Base-by-base conservation (phyloP, 164 flowering plant species). In the Berberis thunbergii region DNA sequence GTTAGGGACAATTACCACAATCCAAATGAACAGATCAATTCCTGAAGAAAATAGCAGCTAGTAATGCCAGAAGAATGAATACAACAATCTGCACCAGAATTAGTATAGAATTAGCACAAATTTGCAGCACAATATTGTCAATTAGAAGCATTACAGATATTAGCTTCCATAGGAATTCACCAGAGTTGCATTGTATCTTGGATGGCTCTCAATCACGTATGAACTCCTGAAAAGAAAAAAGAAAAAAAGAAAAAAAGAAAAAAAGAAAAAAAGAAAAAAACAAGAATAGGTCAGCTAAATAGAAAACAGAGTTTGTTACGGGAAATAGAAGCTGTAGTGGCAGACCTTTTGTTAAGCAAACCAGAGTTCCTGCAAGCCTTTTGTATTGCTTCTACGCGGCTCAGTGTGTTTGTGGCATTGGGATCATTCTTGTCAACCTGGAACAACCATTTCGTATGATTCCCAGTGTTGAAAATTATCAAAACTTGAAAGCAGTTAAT, bases 381-480 rank as follows among this genome's bases (percentile, higher is more conserved):
- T 76, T 82, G 82, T 60, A 83, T 73, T 48, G 79, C 75, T 63
- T 84, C 91, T 59, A 87, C 55, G 62, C 81, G 75, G 65, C 72
- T 80, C 62, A 83, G 67, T 4, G 88, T 83, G 72, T 78, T 79
- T 46, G 64, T 63, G 43, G 97, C 87, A 74, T 80, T 82, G 0
- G 90, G 97, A 72, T 87, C 94, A 49, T 73, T 79, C 67, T 71
- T 79, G 67, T 80, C 77, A 61, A 90, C 86, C 96, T 89, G 73
- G 50, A 75, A 54, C 1, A 61, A 13, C 49, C 64, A 48, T 12
- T 45, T 59, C 2, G n/a, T 58, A 58, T 6, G 43, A 39, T 43
- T 2, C 2, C 43, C 42, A 5, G 26, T 26, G 26, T 26, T 26
- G 26, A 26, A 26, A 26, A 26, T 26, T 26, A 26, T 26, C 26